Evolutionary conservation across 352 stramenopile genomes (phyloP).

Genomic region (Phytopythium vexans): DNA sequence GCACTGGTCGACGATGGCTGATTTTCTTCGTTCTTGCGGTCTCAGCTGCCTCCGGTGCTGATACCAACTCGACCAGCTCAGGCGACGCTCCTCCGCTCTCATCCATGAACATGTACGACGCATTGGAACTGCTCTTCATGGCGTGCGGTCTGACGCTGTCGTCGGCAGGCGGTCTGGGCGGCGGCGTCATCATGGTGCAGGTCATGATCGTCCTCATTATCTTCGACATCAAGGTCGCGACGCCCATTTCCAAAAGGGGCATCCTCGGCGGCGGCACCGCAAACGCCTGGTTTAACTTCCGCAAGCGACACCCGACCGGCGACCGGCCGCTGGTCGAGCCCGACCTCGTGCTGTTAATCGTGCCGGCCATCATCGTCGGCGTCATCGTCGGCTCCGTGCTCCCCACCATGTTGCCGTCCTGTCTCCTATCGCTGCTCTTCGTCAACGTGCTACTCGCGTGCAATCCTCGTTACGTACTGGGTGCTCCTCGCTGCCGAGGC

Average conservation of each 20-base stretch:
- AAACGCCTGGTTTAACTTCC: conserved; percentile 61
- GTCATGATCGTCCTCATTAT: conserved; percentile 53
- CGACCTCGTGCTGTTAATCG: conserved; percentile 51
- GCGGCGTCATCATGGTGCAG: conserved; percentile 50
- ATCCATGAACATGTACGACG: no score
- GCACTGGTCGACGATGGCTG: no score
- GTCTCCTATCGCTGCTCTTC: conserved; percentile 55
- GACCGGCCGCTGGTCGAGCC: conserved; percentile 53
- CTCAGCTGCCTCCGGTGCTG: background rate
- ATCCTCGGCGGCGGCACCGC: conserved; percentile 58
- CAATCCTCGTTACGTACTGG: no score
- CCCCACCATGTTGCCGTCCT: conserved; percentile 59
- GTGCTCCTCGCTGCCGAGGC: no score
- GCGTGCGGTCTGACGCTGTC: conserved; percentile 37
- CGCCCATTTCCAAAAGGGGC: conserved; percentile 52
- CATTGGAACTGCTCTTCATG: conserved; percentile 46
- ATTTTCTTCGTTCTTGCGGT: no score
- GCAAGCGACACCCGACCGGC: conserved; percentile 48
- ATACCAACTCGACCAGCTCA: background rate
- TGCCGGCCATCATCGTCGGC: conserved; percentile 54
- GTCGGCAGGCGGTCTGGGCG: conserved; percentile 42
- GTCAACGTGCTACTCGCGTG: conserved; percentile 29
- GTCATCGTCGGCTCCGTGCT: conserved; percentile 56
- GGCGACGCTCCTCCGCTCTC: no score
- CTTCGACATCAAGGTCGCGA: conserved; percentile 66